Evolutionary conservation across 2,329 filamentous ascomycete genomes (phyloP).

Genomic region (Bipolaris zeicola): DNA sequence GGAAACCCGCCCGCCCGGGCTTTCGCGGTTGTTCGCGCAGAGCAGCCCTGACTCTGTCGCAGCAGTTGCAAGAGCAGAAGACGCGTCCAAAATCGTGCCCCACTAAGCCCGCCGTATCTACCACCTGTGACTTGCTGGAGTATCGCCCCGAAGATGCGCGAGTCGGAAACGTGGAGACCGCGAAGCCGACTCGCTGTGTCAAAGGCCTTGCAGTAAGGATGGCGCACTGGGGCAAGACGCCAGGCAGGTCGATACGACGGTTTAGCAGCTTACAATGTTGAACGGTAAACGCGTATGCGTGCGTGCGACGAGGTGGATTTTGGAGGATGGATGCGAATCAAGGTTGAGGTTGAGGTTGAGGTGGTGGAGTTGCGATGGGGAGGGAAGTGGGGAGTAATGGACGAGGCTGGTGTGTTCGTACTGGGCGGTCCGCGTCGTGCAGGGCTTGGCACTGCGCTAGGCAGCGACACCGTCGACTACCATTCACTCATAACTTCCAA

Average conservation of each 20-base stretch:
- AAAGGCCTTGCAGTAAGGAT: conserved; percentile 10
- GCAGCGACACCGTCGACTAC: too few species aligned
- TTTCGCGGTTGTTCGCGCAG: conserved; percentile 10
- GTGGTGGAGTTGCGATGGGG: background rate
- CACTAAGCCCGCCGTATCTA: conserved; percentile 6
- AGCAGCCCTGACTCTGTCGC: conserved; percentile 11
- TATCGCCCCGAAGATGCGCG: conserved; percentile 12
- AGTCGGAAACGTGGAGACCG: conserved; percentile 1
- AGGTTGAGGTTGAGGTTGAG: background rate
- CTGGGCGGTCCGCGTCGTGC: too few species aligned
- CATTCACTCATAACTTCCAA: too few species aligned
- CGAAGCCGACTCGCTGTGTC: conserved; percentile 3
- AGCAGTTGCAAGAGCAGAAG: background rate
- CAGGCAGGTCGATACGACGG: conserved; percentile 1
- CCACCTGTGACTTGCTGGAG: conserved; percentile 9
- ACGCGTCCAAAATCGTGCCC: conserved; percentile 4
- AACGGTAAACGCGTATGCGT: conserved; percentile 3
- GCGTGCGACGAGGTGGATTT: background rate
- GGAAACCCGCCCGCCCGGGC: conserved; percentile 11
- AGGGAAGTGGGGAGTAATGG: background rate
- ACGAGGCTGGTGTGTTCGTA: background rate
- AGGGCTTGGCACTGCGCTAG: too few species aligned
- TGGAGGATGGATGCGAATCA: background rate
- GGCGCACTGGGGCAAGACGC: conserved; percentile 10
- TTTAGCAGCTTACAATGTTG: conserved; percentile 3